Evolutionary conservation across 345 rosid genomes (phyloP), one percentile per base, ranked within the genome.

Genomic region (Brassica incana): DNA sequence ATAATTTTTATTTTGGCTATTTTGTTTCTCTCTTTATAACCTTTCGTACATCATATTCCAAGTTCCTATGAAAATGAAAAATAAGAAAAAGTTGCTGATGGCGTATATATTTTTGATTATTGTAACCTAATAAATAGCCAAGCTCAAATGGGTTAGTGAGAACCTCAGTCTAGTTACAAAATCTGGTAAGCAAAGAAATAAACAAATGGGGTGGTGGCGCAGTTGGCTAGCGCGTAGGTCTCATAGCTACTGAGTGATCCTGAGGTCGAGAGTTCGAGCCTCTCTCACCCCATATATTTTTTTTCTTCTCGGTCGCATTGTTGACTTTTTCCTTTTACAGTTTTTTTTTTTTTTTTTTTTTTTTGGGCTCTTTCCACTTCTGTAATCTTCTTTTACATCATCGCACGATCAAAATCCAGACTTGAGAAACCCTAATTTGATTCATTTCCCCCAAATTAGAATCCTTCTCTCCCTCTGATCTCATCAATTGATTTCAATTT

Each of bases 211-310:
- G 90, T 88, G 90, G 91, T 85, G 91, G 93, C 92, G 97, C 91
- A 89, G 94, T 89, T 90, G 97, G 89, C 88, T 88, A 89, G 95
- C 95, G 88, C 92, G 91, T 83, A 85, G 91, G 92, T 90, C 92
- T 90, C 95, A 88, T 89, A 85, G 92, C 93, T 80, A 69, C 62
- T 20, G 93, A 88, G 97, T 83, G 0, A 94, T 90, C 94, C 94
- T 87, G 96, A 90, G 94, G 97, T 90, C 90, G 97, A 90, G 97
- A 89, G 94, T 86, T 88, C 87, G 93, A 87, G 86, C 90, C 90
- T 88, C 91, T 92, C 96, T 90, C 98, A 89, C 88, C 70, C 77
- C 62, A 10, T 77, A 1, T 10, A 1, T 3, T 2, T 2, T 20
- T 9, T 0, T 29, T 10, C 52, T 45, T 5, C 33, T 10, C 60